Percentiles rank a stretch among this genome's conserved stretches.
These are phyloP conservation scores for Secale cereale DNA, from an alignment of 176 grass and related monocot species.

Conservation along the genomic window DNA sequence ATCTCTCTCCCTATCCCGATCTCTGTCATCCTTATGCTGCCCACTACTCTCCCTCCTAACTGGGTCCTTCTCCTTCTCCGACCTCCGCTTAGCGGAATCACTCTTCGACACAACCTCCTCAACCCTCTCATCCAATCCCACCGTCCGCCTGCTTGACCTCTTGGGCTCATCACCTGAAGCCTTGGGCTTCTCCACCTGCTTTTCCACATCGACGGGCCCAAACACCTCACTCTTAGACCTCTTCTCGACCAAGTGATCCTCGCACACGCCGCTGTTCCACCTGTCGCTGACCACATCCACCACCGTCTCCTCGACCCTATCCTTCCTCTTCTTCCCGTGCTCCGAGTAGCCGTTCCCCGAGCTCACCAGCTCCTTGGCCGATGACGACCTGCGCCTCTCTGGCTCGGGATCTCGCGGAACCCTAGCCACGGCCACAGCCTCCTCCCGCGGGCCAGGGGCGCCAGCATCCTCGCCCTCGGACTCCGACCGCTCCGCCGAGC, in stretches of 20 bases:
- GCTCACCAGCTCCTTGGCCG: constrained; percentile 46
- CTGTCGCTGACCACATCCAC: constrained; percentile 67
- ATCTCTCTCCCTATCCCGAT: constrained; percentile 54
- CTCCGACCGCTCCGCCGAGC: constrained; percentile 66
- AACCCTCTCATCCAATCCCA: constrained; percentile 26
- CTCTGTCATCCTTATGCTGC: constrained; percentile 68
- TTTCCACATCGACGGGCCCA: constrained; percentile 55
- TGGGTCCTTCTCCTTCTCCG: constrained; percentile 48
- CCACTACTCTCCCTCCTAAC: constrained; percentile 60
- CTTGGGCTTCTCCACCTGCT: constrained; percentile 61
- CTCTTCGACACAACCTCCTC: constrained; percentile 50
- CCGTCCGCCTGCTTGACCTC: constrained; percentile 49
- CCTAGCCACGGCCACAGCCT: constrained; percentile 44
- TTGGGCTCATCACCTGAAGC: constrained; percentile 59
- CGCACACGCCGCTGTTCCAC: constrained; percentile 77
- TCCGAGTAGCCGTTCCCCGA: constrained; percentile 59
- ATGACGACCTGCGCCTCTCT: constrained; percentile 64
- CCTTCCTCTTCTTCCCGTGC: constrained; percentile 88
- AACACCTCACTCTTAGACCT: constrained; percentile 62
- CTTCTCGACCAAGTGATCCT: constrained; percentile 65
- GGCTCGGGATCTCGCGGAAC: constrained; percentile 79
- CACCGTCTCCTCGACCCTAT: constrained; percentile 54
- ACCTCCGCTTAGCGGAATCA: constrained; percentile 47
- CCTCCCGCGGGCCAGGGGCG: constrained; percentile 45
- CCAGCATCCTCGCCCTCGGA: constrained; percentile 68